Percentiles rank a stretch among this genome's conserved stretches.
These are phyloP conservation scores for Umbelopsis sp. DNA, from an alignment of 371 early-diverging fungal genomes.

Conservation along the genomic window DNA sequence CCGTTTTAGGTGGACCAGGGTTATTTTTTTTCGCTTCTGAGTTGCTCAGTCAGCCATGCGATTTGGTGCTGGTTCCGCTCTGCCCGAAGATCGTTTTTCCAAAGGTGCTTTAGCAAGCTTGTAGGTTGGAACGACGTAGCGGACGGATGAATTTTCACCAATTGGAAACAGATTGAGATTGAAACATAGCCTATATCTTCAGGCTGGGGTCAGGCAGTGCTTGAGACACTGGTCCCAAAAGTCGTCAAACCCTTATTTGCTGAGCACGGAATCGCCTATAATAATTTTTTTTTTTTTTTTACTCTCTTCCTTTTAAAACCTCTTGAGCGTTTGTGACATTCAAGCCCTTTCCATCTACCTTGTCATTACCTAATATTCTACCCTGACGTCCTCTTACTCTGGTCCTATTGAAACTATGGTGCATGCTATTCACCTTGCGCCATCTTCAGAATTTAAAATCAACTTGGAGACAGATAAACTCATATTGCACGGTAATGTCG, in stretches of 20 bases:
- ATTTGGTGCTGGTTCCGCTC: too few relatives aligned
- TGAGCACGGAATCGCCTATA: neutral
- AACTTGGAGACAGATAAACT: constrained; percentile 40
- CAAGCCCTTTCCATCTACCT: neutral
- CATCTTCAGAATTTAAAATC: constrained; percentile 44
- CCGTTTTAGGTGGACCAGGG: too few relatives aligned
- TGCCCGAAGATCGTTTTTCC: too few relatives aligned
- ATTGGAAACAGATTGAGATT: neutral
- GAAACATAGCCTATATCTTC: neutral
- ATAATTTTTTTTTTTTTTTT: neutral
- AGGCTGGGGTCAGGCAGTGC: neutral
- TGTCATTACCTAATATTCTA: neutral
- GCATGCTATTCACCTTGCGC: constrained; percentile 43
- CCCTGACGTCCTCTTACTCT: neutral
- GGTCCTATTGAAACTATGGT: constrained; percentile 21
- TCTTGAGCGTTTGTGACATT: neutral
- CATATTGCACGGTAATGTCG: constrained; percentile 45
- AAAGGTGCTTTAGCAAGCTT: neutral
- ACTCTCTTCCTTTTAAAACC: neutral
- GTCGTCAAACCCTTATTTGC: neutral
- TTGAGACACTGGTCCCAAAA: neutral
- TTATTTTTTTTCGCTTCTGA: neutral
- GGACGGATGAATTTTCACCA: neutral
- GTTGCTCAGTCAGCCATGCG: neutral
- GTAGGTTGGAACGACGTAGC: neutral